Conservation (phyloP, 2,329 filamentous ascomycete genomes). For the Allantophomopsis cytisporea region DNA sequence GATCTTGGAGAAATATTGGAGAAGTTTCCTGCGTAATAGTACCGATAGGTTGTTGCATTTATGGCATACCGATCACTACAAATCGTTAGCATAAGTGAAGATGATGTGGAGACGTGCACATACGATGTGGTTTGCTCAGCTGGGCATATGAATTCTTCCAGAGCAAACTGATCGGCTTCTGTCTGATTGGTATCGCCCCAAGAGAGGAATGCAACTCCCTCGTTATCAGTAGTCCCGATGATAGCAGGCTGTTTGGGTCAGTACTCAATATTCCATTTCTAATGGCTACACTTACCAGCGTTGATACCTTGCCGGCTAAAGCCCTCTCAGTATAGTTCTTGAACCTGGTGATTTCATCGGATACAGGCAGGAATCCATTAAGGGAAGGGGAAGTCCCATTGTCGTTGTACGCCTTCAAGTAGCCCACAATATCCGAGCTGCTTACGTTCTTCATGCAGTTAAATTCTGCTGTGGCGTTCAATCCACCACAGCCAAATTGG, state of each 20-base stretch:
- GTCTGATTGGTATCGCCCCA: slow-evolving; percentile 1
- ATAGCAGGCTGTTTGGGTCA: too few relatives aligned
- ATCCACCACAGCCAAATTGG: slow-evolving; percentile 11
- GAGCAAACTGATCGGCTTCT: slow-evolving; percentile 1
- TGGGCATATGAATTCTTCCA: too few relatives aligned
- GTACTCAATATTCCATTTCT: neutral
- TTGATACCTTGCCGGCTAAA: neutral
- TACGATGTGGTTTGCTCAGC: too few relatives aligned
- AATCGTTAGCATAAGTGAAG: too few relatives aligned
- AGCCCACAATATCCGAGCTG: slow-evolving; percentile 4
- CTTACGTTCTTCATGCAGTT: slow-evolving; percentile 13
- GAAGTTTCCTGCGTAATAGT: slow-evolving; percentile 19
- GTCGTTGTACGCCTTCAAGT: neutral
- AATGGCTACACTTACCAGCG: neutral
- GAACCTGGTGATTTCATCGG: slow-evolving; percentile 8
- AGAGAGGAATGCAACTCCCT: slow-evolving; percentile 1
- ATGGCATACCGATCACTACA: neutral
- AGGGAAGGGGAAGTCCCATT: slow-evolving; percentile 3
- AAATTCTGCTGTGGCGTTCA: slow-evolving; percentile 10
- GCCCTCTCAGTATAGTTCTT: neutral
- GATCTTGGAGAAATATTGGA: slow-evolving; percentile 14
- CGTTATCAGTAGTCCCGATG: neutral
- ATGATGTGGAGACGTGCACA: too few relatives aligned
- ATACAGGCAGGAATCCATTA: slow-evolving; percentile 6
- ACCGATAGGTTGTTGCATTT: slow-evolving; percentile 12